Evolutionary conservation across 345 rosid genomes (phyloP).

Genomic region (Nephelium lappaceum): DNA sequence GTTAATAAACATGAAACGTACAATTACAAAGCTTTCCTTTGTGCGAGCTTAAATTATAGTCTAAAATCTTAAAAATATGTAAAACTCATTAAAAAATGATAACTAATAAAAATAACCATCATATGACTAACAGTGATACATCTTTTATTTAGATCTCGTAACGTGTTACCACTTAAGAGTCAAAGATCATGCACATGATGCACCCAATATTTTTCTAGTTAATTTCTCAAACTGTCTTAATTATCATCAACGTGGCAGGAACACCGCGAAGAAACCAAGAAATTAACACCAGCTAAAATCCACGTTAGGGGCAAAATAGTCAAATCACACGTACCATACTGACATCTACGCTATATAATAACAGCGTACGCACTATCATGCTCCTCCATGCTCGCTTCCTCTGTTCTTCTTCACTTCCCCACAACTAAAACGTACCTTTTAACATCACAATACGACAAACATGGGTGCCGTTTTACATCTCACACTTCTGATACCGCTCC

Average conservation of each 20-base stretch:
- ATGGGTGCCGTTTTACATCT: background rate
- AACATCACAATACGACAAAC: background rate
- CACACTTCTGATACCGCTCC: conserved; percentile 17
- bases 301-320: conserved; percentile 40
- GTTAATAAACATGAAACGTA: too few species aligned
- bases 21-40: too few species aligned
- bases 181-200: too few species aligned
- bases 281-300: background rate
- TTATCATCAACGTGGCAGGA: background rate
- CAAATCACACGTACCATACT: conserved; percentile 6
- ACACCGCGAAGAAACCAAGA: background rate
- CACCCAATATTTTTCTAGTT: too few species aligned
- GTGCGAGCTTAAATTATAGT: too few species aligned
- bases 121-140: too few species aligned
- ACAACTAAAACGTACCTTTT: background rate
- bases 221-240: too few species aligned
- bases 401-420: background rate
- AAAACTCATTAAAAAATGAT: too few species aligned
- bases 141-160: too few species aligned
- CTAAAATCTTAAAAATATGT: too few species aligned
- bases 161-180: too few species aligned
- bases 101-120: too few species aligned
- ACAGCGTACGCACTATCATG: background rate
- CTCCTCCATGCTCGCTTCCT: background rate
- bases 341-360: conserved; percentile 14